A percentile compares a stretch with the other conserved stretches of the same genome.
Conservation (phyloP, 371 early-diverging fungal genomes). For the Dinochytrium kinnereticum region DNA sequence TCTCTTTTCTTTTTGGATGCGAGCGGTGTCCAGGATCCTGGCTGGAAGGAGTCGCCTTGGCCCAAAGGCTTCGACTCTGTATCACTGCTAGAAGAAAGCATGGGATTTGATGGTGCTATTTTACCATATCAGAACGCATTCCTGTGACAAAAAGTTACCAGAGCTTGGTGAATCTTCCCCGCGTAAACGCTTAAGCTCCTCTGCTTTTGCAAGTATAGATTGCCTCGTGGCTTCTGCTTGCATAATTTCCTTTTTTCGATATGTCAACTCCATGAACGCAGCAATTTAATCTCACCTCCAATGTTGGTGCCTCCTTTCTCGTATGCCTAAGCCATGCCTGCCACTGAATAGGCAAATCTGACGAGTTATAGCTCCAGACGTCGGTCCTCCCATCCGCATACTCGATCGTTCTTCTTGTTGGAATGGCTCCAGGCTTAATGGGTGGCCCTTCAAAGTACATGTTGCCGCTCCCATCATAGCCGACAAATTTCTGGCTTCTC, state of each 20-base stretch:
- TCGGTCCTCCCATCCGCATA: slow-evolving; percentile 39
- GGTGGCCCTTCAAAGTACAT: slow-evolving; percentile 74
- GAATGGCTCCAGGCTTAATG: slow-evolving; percentile 20
- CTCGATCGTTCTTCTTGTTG: slow-evolving; percentile 58
- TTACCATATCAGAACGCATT: too few species aligned
- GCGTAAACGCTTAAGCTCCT: slow-evolving; percentile 23
- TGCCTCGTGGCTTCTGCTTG: slow-evolving; percentile 20
- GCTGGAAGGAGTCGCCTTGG: slow-evolving; percentile 34
- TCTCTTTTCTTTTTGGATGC: background rate
- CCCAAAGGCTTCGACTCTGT: slow-evolving; percentile 24
- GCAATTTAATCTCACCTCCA: slow-evolving; percentile 47
- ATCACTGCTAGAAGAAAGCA: too few species aligned
- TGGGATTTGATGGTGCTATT: too few species aligned
- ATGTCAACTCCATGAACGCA: background rate
- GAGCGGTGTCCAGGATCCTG: slow-evolving; percentile 34
- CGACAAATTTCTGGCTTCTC: slow-evolving; percentile 62
- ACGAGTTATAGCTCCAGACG: slow-evolving; percentile 25
- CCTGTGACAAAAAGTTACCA: background rate
- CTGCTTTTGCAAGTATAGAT: slow-evolving; percentile 14
- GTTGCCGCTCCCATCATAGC: slow-evolving; percentile 68
- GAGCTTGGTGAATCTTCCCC: background rate
- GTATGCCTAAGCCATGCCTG: slow-evolving; percentile 75
- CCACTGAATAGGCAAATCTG: slow-evolving; percentile 65
- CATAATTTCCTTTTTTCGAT: slow-evolving; percentile 19
- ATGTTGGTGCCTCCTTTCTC: slow-evolving; percentile 60